Base-by-base conservation (phyloP, 1,139 yeast genomes). In the Saccharomycopsis hybrid region DNA sequence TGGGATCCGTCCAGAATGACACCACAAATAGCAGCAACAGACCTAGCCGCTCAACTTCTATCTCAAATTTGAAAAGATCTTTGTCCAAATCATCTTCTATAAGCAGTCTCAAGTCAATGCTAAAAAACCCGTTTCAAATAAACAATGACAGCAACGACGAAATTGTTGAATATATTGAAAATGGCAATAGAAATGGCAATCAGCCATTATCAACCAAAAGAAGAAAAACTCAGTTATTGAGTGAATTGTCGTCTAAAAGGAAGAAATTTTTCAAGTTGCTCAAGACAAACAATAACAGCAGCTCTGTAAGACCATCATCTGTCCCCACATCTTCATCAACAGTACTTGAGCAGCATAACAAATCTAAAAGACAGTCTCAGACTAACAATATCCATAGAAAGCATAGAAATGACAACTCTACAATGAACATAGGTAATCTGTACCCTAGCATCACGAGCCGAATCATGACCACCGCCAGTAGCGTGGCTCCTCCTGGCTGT, bases 81-180 rank as follows among this genome's bases (percentile, higher is more conserved):
- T 30, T 52, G 5, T 50, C 55, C 5, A 50, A 50, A 28, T 47
- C 54, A 18, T 42, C 52, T 27, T 44, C 50, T 5, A 52, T 52
- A n/a, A 30, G 37, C 35, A 42, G 48, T 25, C 37, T 52, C 1
- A 44, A 45, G 29, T 52, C 55, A n/a, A 38, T 52, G 35, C 37
- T 52, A 11, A 44, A 41, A 4, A 28, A 25, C 5, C 42, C 45
- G 3, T 44, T 40, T 32, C 24, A 44, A 5, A 31, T 28, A 28
- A 32, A 31, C 13, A 44, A 44, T 11, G 27, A 24, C 18, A 28
- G 25, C 4, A 35, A 31, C 25, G n/a, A 43, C n/a, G 44, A 33
- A 3, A 8, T 31, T 7, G 30, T 27, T 36, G 29, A 36, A n/a
- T 18, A 39, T 5, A 29, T n/a, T 24, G 29, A 25, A 43, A 30